A percentile compares a stretch with the other conserved stretches of the same genome.
phyloP scores from a whole-genome alignment of 2,329 filamentous ascomycete species.

The Neonectria magnoliae region DNA sequence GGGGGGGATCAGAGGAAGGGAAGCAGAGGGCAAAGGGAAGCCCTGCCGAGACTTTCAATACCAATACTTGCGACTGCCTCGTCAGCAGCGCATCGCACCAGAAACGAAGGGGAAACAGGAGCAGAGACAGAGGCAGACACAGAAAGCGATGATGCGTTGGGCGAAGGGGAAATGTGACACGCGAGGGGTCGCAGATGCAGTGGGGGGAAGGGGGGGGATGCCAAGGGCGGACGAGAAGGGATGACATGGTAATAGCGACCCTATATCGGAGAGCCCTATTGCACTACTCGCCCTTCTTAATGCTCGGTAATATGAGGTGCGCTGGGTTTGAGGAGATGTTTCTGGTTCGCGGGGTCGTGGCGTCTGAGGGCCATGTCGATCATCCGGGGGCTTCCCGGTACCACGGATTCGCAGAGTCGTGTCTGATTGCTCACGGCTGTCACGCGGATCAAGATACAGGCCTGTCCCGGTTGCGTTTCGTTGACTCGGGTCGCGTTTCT shows the following conservation, averaged over 20 bases:
- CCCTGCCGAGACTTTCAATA: background rate
- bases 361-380: constrained; percentile 5
- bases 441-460: constrained; percentile 1
- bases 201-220: too few relatives aligned
- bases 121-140: constrained; percentile 8
- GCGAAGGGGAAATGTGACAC: constrained; percentile 14
- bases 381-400: constrained; percentile 6
- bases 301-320: background rate
- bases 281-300: background rate
- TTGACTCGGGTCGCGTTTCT: background rate
- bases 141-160: constrained; percentile 10
- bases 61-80: background rate
- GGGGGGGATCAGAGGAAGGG: background rate
- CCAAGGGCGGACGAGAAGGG: constrained; percentile 18
- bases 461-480: background rate
- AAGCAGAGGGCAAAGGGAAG: background rate
- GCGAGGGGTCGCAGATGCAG: constrained; percentile 12
- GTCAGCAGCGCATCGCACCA: background rate
- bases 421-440: background rate
- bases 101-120: constrained; percentile 16
- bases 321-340: constrained; percentile 12
- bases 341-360: background rate
- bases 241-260: constrained; percentile 3
- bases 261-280: background rate
- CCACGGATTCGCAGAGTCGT: background rate